These are phyloP conservation scores for Chrysosporium queenslandicum DNA, from an alignment of 2,329 filamentous ascomycete genomes.

Conservation along the genomic window DNA sequence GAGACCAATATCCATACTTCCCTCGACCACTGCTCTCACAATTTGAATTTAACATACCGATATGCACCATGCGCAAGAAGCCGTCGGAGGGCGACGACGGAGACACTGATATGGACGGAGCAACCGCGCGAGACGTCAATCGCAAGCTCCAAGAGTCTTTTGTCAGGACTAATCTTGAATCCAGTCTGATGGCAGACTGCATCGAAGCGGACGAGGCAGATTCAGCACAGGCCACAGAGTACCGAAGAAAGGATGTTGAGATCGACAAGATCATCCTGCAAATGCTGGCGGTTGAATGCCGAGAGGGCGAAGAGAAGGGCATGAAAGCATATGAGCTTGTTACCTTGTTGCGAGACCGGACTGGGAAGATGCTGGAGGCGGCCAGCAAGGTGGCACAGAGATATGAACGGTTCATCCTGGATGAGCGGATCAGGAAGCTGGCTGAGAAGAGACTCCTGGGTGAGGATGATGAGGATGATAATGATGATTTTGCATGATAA, in stretches of 20 bases:
- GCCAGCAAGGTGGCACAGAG: conserved; percentile 80
- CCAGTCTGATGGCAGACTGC: conserved; percentile 65
- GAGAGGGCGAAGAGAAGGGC: conserved; percentile 81
- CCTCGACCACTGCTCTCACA: conserved; percentile 81
- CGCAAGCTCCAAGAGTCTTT: conserved; percentile 68
- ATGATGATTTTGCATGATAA: conserved; percentile 10
- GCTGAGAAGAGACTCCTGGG: conserved; percentile 60
- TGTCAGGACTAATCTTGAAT: conserved; percentile 61
- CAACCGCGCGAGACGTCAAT: conserved; percentile 42
- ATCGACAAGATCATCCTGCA: conserved; percentile 86
- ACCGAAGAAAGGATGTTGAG: conserved; percentile 66
- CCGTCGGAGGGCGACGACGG: conserved; percentile 30
- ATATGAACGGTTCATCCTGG: conserved; percentile 68
- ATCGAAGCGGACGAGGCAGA: conserved; percentile 57
- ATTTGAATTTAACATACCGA: conserved; percentile 81
- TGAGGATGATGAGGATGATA: conserved; percentile 47
- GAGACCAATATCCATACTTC: conserved; percentile 86
- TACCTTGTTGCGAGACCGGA: conserved; percentile 69
- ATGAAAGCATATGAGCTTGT: conserved; percentile 95
- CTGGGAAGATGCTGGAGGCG: conserved; percentile 82
- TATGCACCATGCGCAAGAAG: conserved; percentile 48
- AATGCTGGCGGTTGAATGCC: conserved; percentile 78
- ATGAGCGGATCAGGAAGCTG: conserved; percentile 81
- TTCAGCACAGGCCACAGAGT: conserved; percentile 53
- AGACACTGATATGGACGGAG: conserved; percentile 29